Evolutionary conservation across 1,284 basidiomycete species (phyloP).

Genomic region (Filobasidium uniguttulatum): DNA sequence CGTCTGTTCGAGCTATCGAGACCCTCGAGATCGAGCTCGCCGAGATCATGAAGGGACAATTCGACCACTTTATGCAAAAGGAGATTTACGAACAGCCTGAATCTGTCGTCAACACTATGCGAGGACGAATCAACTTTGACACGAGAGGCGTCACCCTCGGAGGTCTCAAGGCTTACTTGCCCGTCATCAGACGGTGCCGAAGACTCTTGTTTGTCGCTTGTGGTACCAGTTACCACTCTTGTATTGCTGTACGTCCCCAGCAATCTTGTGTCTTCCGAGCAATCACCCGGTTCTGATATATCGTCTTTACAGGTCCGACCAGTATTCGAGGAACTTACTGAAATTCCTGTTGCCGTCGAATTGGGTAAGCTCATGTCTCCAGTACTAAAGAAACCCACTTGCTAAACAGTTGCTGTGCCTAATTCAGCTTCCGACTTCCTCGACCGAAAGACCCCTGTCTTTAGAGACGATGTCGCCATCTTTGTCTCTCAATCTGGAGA

Average conservation of each 20-base stretch:
- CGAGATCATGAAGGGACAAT: slow-evolving; percentile 99
- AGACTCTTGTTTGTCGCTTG: slow-evolving; percentile 96
- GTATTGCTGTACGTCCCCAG: slow-evolving; percentile 50
- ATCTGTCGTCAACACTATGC: slow-evolving; percentile 99
- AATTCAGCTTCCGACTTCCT: slow-evolving; percentile 79
- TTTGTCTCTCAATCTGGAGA: slow-evolving; percentile 98
- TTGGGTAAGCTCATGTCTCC: slow-evolving; percentile 36
- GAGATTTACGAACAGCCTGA: slow-evolving; percentile 99
- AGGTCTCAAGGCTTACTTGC: slow-evolving; percentile 86
- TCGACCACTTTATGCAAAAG: slow-evolving; percentile 99
- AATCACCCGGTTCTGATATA: neutral
- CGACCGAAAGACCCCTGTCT: slow-evolving; percentile 97
- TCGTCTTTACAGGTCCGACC: slow-evolving; percentile 56
- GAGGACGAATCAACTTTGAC: slow-evolving; percentile 99
- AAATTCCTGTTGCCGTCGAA: slow-evolving; percentile 96
- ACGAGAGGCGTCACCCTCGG: slow-evolving; percentile 81
- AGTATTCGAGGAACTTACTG: slow-evolving; percentile 97
- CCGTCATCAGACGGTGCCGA: slow-evolving; percentile 86
- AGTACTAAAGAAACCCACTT: neutral
- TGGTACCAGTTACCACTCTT: slow-evolving; percentile 96
- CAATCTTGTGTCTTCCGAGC: neutral
- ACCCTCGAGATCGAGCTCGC: slow-evolving; percentile 97
- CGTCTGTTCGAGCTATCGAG: slow-evolving; percentile 87
- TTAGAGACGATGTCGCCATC: slow-evolving; percentile 95
- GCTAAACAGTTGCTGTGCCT: neutral